Evolutionary conservation across 2,329 filamentous ascomycete genomes (phyloP), one percentile per base, ranked within the genome.

Genomic region (Pseudocercospora pini-densiflorae): DNA sequence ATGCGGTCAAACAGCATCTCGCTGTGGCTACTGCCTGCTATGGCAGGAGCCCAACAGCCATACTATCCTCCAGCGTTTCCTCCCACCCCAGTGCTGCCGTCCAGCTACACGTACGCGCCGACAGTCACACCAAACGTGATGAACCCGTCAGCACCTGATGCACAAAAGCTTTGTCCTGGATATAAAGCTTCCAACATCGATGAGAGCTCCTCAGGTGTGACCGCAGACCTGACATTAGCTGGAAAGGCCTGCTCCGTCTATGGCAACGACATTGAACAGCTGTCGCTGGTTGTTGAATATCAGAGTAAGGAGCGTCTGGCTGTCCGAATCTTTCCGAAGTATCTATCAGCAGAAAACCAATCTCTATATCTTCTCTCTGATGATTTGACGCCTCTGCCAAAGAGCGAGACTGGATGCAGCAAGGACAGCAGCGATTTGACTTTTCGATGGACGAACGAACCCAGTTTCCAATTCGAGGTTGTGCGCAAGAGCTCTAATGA

Each of bases 391-490:
- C 68, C 63, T 9, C 59, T 58, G 31, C 70, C 74, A 12, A 61
- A 31, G 14, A 58, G 58, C 40, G 73, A 73, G 24, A 63, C 43
- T 2, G 49, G 62, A 16, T 59, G 61, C 19, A 71, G 40, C 58
- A 73, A 71, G 19, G 45, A 40, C 40, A 69, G 45, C 9, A 75
- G 74, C 63, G 74, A 77, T 36, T 66, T 77, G 3, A 14, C 63
- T 3, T 76, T 78, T 60, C 60, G 63, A n/a, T 78, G 74, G 74
- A 75, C 59, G 61, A 76, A 77, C 45, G 58, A 70, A 1, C 75
- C 75, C 2, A 74, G 66, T 57, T 78, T 77, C 63, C 75, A 76
- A 36, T 77, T 77, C 67, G 29, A 66, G 24, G 61, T 78, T 53
- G 33, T 67, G 3, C 71, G 75, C 12, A 66, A 62, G 16, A 64